Evolutionary conservation across 371 early-diverging fungal genomes (phyloP), one percentile per base, ranked within the genome.

Genomic region (Mucor circinelloides): DNA sequence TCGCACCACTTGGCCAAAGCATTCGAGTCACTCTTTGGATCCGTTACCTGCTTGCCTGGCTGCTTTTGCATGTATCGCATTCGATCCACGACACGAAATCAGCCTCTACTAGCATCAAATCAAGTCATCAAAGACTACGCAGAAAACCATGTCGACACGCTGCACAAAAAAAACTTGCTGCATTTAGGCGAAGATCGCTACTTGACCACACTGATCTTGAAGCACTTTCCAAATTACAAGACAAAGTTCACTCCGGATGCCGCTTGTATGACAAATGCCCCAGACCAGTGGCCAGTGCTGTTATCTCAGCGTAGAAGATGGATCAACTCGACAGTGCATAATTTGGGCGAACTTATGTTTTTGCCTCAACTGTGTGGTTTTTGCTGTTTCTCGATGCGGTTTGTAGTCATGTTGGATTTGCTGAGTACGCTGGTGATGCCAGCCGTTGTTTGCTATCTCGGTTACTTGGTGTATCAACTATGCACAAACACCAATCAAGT

Each of bases 121-220:
- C 88, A 90, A 63, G 89, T 99, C 28, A 89, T 99, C 63, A 81
- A 90, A 40, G 97, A 99, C 61, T 99, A 99, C 78, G 91, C 94
- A 7, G 93, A 93, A 56, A 95, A 93, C 76, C 89, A 92, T 54
- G 96, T 98, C 23, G 94, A 96, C 68, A 99, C 99, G 0, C 82
- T 99, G 25, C 99, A 99, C 86, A 95, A 98, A 80, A 99, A 99
- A 86, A 99, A 99, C 75, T 83, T 99, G 58, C 82, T 99, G 30
- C 91, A 96, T 58, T 85, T 99, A 13, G 99, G 99, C 40, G 99
- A 99, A 85, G 99, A 98, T 76, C 92, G 98, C 3, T 99, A 96
- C 77, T 80, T 99, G 63, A 99, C 99, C 0, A 99, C 99, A 0
- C 84, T 99, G 30, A 97, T 99, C 89, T 89, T 99, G 69, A 91